Base-by-base conservation (phyloP, 495 filamentous ascomycete genomes). In the Aspergillus sclerotioniger region DNA sequence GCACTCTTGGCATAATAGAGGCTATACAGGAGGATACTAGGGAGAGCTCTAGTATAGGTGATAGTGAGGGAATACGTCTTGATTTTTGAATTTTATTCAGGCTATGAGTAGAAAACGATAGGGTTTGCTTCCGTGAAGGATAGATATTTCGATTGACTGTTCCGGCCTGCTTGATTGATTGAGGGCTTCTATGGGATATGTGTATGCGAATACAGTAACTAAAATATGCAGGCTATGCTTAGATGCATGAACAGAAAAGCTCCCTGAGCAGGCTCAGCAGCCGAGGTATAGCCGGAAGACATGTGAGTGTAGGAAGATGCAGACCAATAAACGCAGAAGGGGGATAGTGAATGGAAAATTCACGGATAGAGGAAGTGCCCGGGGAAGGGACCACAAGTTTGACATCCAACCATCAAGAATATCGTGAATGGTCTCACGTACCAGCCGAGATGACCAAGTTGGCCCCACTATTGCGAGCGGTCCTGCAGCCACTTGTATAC, bases 401-500 rank as follows among this genome's bases (percentile, higher is more conserved):
- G 37, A 47, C 16, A 47, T 47, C 44, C 20, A 8, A 45, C 9
- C 33, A 35, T 35, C 1, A 35, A 13, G 8, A 9, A 35, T 35
- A 13, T 13, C 13, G 9, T 9, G 8, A 8, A 35, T 35, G 12
- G 13, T 21, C n/a, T 17, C 44, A 12, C 6, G 21, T 21, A 9
- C 9, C 44, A 9, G 7, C 44, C 44, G 44, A 21, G 20, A 47
- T 8, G 3, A 31, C 5, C 28, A 32, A 28, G 0, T 15, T 15
- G 12, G 1, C 6, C 56, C 13, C 19, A 44, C 19, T 64, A 66
- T 58, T 68, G 57, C 15, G 76, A 77, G 61, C 72, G 71, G 20
- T 69, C 71, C 56, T 69, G 72, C 52, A 94, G 54, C 77, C 86
- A 92, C 62, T 86, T 82, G 65, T 94, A 96, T 0, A 96, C 84